phyloP scores from a whole-genome alignment of 805 yeast species.

The Pichia ethanolica region DNA sequence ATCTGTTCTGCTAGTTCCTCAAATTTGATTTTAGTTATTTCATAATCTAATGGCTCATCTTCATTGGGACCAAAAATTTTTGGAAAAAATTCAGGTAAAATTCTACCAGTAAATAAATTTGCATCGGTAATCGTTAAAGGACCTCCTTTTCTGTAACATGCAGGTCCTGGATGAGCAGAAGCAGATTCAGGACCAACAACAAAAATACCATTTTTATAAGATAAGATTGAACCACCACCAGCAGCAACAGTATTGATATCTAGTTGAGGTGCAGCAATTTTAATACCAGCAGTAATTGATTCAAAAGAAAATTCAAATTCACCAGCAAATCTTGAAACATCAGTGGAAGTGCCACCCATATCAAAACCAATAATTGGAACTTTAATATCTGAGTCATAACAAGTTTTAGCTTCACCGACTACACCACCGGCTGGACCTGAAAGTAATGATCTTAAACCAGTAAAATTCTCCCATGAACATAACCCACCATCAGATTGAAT shows the following conservation, averaged over 20 bases:
- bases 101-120: slow-evolving; percentile 62
- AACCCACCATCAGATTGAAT: slow-evolving; percentile 98
- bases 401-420: slow-evolving; percentile 84
- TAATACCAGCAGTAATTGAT: slow-evolving; percentile 75
- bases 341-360: slow-evolving; percentile 91
- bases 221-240: slow-evolving; percentile 69
- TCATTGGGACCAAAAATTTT: slow-evolving; percentile 79
- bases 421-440: slow-evolving; percentile 99
- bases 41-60: slow-evolving; percentile 57
- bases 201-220: slow-evolving; percentile 64
- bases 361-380: slow-evolving; percentile 75
- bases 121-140: slow-evolving; percentile 85
- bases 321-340: slow-evolving; percentile 71
- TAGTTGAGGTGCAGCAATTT: slow-evolving; percentile 77
- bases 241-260: slow-evolving; percentile 81
- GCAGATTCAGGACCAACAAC: slow-evolving; percentile 89
- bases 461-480: slow-evolving; percentile 73
- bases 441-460: slow-evolving; percentile 81
- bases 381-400: slow-evolving; percentile 46
- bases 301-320: slow-evolving; percentile 73
- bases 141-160: slow-evolving; percentile 79
- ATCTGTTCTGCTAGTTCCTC: slow-evolving; percentile 46
- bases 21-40: slow-evolving; percentile 44
- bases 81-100: slow-evolving; percentile 70
- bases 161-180: slow-evolving; percentile 85